A percentile compares a stretch with the other conserved stretches of the same genome.
Evolutionary conservation across 2,329 filamentous ascomycete species (phyloP).

Genomic region (Diplodia seriata): DNA sequence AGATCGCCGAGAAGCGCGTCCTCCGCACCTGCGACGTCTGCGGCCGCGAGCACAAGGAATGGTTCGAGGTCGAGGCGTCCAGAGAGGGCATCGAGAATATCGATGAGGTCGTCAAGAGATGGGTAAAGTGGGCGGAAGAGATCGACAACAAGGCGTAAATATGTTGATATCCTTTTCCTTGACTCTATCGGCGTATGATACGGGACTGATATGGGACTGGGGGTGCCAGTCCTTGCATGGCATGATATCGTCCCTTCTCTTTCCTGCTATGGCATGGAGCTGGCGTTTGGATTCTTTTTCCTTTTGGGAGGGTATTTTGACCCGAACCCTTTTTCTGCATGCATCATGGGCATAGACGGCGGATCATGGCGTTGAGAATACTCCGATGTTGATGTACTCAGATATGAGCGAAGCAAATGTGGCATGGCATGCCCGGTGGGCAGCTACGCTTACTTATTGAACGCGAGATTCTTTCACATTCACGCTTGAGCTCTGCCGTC

Average conservation of each 20-base stretch:
- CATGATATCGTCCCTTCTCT: not conserved
- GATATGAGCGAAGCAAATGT: not conserved
- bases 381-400: not conserved
- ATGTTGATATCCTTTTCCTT: not conserved
- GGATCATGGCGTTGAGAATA: not conserved
- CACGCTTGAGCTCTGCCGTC: too few species aligned
- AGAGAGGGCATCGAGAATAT: conserved; percentile 71
- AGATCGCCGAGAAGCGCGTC: conserved; percentile 69
- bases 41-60: conserved; percentile 86
- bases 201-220: not conserved
- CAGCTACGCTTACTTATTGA: not conserved
- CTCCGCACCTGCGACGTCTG: conserved; percentile 76
- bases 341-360: not conserved
- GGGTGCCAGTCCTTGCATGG: not conserved
- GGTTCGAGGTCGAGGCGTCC: conserved; percentile 87
- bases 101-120: conserved; percentile 78
- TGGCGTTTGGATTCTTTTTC: not conserved
- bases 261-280: not conserved
- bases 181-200: not conserved
- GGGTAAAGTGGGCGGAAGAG: conserved; percentile 82
- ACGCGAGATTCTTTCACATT: too few species aligned
- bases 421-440: not conserved
- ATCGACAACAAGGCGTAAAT: not conserved
- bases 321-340: not conserved
- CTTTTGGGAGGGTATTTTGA: not conserved